Conservation (phyloP, 1,284 basidiomycete genomes). For the Flammula alnicola region DNA sequence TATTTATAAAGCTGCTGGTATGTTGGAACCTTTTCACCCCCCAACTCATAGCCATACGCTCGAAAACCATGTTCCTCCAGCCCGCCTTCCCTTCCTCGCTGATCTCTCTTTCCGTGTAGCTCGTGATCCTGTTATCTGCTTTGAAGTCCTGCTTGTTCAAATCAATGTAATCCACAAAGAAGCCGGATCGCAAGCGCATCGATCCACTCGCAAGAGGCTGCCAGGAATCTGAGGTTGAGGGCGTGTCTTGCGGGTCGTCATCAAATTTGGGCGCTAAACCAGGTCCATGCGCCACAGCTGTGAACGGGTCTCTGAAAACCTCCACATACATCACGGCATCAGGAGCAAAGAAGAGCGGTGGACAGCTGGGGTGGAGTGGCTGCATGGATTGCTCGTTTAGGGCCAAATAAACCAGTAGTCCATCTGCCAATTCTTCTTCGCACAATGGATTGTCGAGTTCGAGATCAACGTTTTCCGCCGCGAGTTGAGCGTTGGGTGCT, state of each 20-base stretch:
- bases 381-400: constrained; percentile 36
- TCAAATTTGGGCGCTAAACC: constrained; percentile 17
- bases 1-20: too few relatives aligned
- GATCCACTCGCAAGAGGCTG: constrained; percentile 23
- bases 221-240: background rate
- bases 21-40: too few relatives aligned
- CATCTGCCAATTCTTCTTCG: constrained; percentile 24
- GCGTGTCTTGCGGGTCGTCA: background rate
- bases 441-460: constrained; percentile 19
- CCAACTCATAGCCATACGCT: constrained; percentile 18
- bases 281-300: constrained; percentile 24
- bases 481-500: constrained; percentile 45
- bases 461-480: constrained; percentile 34
- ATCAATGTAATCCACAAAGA: constrained; percentile 22
- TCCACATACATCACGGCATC: constrained; percentile 23
- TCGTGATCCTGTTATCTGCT: constrained; percentile 11
- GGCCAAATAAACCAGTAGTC: constrained; percentile 29
- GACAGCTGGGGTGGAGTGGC: constrained; percentile 27
- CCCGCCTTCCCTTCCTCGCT: constrained; percentile 18
- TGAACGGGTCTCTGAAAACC: constrained; percentile 23
- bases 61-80: constrained; percentile 22
- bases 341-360: constrained; percentile 27
- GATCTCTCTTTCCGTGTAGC: constrained; percentile 11
- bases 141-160: constrained; percentile 28
- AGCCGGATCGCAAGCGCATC: constrained; percentile 19